These are phyloP conservation scores for Nepenthes alata DNA, from an alignment of 179 eudicot genomes.

Conservation along the genomic window DNA sequence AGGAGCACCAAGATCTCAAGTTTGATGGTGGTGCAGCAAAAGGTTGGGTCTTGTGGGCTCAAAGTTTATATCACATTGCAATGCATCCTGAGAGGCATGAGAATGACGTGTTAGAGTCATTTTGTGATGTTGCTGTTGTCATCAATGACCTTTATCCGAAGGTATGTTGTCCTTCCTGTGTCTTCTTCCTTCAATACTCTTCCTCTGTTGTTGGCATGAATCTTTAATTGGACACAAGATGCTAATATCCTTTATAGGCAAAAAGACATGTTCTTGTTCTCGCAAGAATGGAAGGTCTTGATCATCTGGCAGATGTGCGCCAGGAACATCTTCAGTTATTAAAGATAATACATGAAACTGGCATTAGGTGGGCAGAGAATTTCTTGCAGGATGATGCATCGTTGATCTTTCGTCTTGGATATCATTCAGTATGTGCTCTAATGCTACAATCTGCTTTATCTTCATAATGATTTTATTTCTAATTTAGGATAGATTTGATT, in stretches of 20 bases:
- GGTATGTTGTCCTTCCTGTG: constrained; percentile 24
- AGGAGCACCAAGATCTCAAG: constrained; percentile 21
- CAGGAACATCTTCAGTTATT: constrained; percentile 50
- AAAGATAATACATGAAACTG: constrained; percentile 60
- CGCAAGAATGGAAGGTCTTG: constrained; percentile 60
- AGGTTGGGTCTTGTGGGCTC: constrained; percentile 78
- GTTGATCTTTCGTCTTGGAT: constrained; percentile 69
- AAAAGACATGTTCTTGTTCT: constrained; percentile 62
- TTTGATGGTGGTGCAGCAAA: constrained; percentile 18
- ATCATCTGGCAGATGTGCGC: constrained; percentile 47
- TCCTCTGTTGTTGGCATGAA: background rate
- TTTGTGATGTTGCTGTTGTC: constrained; percentile 45
- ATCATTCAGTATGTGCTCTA: constrained; percentile 57
- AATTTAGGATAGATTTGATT: background rate
- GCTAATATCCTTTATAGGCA: constrained; percentile 32
- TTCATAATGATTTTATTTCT: background rate
- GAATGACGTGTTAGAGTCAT: constrained; percentile 40
- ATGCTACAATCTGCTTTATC: background rate
- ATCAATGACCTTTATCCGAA: constrained; percentile 75
- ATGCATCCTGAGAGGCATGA: constrained; percentile 59
- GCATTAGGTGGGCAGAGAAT: constrained; percentile 55
- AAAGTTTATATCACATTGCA: constrained; percentile 54
- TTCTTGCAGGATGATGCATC: constrained; percentile 42
- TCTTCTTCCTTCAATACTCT: background rate
- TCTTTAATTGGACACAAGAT: constrained; percentile 2